Evolutionary conservation across 1,139 yeast genomes (phyloP), one percentile per base, ranked within the genome.

Genomic region (Pichia sp.): DNA sequence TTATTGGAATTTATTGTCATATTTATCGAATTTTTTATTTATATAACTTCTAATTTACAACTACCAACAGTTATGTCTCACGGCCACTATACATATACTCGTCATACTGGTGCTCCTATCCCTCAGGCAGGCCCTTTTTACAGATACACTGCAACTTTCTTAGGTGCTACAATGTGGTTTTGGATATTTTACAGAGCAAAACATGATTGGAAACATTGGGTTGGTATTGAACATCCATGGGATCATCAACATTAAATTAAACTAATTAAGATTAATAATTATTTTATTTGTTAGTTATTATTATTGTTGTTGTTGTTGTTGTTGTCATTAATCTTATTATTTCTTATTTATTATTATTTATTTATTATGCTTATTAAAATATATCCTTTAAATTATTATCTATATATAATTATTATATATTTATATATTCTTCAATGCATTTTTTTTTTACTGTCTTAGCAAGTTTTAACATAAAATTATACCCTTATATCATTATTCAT

Each of bases 81-180:
- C 46, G n/a, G 43, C 44, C 7, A 25, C 46, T 3, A 18, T 18
- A 18, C 18, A 18, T 76, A 76, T 63, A 62, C 73, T 47, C 79
- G 80, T 60, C 82, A 76, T 61, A 79, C 76, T 5, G 71, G 75
- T 34, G 77, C 74, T 7, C 74, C 80, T 32, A 65, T 67, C 46
- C 83, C 84, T 27, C 78, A 78, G 54, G 79, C 75, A 36, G 78
- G 77, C 49, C 71, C 75, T 26, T 66, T 73, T 49, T 75, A 82
- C 61, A 73, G 75, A 54, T 76, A 80, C 72, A 73, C 81, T 31
- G 76, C 86, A 45, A 81, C 82, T 62, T 64, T 75, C 38, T 73
- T 86, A 47, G 94, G 95, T 7, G 94, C 90, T 42, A 76, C 88
- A 54, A 83, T 85, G 90, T 85, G 92, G 89, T 86, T 85, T 67